phyloP scores from a whole-genome alignment of 345 rosid genomes.

The Triadica sebifera region DNA sequence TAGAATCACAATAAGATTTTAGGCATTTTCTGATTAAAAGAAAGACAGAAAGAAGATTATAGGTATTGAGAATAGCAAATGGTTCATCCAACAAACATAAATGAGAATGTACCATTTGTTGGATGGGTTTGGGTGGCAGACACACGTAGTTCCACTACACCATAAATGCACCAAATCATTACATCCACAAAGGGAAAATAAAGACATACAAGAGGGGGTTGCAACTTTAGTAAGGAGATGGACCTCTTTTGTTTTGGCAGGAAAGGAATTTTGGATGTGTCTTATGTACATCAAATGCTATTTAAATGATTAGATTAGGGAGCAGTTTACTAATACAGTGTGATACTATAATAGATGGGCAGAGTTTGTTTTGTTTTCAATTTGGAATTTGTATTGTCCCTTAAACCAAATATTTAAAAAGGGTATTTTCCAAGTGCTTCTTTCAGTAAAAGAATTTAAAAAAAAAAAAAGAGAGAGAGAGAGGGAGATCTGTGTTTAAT shows the following conservation, averaged over 20 bases:
- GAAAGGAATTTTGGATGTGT: constrained; percentile 8
- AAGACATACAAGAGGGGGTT: too few relatives aligned
- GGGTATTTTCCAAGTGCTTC: too few relatives aligned
- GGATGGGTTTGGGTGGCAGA: constrained; percentile 28
- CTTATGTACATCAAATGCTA: background rate
- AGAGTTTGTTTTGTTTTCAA: too few relatives aligned
- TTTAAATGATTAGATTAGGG: background rate
- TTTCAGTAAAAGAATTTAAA: too few relatives aligned
- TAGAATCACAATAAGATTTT: too few relatives aligned
- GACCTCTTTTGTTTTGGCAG: constrained; percentile 55
- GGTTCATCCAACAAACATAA: too few relatives aligned
- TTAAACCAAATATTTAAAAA: constrained; percentile 9
- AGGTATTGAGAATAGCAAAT: background rate
- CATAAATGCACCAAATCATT: constrained; percentile 52
- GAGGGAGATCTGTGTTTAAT: too few relatives aligned
- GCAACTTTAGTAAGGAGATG: constrained; percentile 34
- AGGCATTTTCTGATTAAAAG: background rate
- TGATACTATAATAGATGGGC: constrained; percentile 45
- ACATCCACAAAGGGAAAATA: constrained; percentile 7
- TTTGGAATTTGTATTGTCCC: constrained; percentile 34
- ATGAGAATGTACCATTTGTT: background rate
- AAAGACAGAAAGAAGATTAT: too few relatives aligned
- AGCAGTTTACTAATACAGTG: too few relatives aligned
- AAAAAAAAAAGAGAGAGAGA: too few relatives aligned
- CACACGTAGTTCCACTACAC: constrained; percentile 34